phyloP scores from a whole-genome alignment of 495 filamentous ascomycete genomes.

The Penicillium riverlandense region DNA sequence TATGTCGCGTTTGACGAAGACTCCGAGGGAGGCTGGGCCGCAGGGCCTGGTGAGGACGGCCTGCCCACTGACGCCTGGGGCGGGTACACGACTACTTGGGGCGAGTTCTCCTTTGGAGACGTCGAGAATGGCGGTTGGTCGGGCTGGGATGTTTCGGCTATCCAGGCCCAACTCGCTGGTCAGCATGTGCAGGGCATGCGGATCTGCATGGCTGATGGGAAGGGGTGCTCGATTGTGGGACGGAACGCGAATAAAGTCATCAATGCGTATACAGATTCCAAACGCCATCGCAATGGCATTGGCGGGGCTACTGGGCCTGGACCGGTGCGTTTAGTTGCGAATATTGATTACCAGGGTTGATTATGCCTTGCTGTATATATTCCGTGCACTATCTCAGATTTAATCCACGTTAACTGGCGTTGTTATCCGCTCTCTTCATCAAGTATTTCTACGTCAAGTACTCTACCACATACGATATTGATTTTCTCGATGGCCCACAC shows the following conservation, averaged over 20 bases:
- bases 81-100: constrained; percentile 38
- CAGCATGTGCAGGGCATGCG: constrained; percentile 30
- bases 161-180: constrained; percentile 30
- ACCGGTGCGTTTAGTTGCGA: constrained; percentile 20
- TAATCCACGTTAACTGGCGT: too few relatives aligned
- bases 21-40: constrained; percentile 34
- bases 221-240: constrained; percentile 28
- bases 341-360: constrained; percentile 23
- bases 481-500: constrained; percentile 28
- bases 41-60: constrained; percentile 22
- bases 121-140: constrained; percentile 29
- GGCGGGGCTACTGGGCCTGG: constrained; percentile 23
- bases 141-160: constrained; percentile 41
- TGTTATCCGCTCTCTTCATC: background rate
- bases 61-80: constrained; percentile 28
- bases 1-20: constrained; percentile 45
- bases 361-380: background rate
- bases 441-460: background rate
- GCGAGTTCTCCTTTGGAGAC: constrained; percentile 37
- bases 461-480: constrained; percentile 19
- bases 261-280: constrained; percentile 25
- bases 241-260: constrained; percentile 19
- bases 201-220: constrained; percentile 24
- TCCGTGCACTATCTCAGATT: background rate
- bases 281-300: constrained; percentile 26